Evolutionary conservation across 768 basidiomycete species (phyloP).

Genomic region (Steccherinum ochraceum): DNA sequence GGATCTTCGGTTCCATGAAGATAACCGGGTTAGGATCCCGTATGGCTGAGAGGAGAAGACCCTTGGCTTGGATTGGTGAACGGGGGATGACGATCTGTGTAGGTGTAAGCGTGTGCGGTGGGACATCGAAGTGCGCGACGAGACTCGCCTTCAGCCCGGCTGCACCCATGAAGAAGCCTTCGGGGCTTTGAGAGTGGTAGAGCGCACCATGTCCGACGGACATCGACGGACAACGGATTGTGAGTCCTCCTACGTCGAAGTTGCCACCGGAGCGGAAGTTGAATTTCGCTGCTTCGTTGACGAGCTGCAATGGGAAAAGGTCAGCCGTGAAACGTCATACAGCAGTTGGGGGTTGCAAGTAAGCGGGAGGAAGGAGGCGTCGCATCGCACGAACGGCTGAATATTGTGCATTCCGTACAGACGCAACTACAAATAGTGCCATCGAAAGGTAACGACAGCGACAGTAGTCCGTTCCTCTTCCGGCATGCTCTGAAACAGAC

Average conservation of each 20-base stretch:
- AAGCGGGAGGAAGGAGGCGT: background rate
- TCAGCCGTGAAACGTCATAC: background rate
- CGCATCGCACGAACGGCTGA: too few relatives aligned
- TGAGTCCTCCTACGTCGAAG: slow-evolving; percentile 77
- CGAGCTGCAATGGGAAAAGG: slow-evolving; percentile 43
- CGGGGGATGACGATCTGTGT: slow-evolving; percentile 78
- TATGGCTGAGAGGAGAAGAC: slow-evolving; percentile 78
- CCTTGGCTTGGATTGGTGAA: slow-evolving; percentile 94
- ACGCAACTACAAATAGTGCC: too few relatives aligned
- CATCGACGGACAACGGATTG: slow-evolving; percentile 83
- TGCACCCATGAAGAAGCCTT: slow-evolving; percentile 91
- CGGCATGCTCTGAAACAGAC: too few relatives aligned
- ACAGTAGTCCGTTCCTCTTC: too few relatives aligned
- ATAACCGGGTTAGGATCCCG: slow-evolving; percentile 92
- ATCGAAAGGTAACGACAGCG: too few relatives aligned
- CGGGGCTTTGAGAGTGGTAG: slow-evolving; percentile 94
- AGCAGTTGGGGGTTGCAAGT: background rate
- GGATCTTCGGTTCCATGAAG: slow-evolving; percentile 92
- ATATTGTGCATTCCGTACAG: background rate
- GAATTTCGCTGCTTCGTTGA: slow-evolving; percentile 93
- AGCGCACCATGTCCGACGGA: slow-evolving; percentile 87
- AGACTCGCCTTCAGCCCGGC: slow-evolving; percentile 71
- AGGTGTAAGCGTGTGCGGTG: background rate
- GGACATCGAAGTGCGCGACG: background rate
- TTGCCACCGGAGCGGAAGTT: slow-evolving; percentile 84